Percentiles rank a stretch among this genome's conserved stretches.
Conservation (phyloP, 2,329 filamentous ascomycete genomes). For the Neopestalotiopsis sp. region DNA sequence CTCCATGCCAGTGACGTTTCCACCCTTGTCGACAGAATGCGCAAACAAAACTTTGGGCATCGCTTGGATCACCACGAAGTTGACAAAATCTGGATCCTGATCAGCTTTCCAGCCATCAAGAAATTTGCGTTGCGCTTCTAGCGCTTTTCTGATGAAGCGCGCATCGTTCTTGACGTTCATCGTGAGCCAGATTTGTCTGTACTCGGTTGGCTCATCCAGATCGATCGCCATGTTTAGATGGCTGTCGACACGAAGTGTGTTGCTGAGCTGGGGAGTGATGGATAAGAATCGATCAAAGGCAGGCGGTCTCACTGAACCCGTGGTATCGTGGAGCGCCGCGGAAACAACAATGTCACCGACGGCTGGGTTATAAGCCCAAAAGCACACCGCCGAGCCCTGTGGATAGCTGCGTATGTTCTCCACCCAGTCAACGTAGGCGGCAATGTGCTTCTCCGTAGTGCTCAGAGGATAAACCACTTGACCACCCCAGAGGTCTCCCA, state of each 20-base stretch:
- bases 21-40: constrained; percentile 39
- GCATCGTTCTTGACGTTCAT: constrained; percentile 24
- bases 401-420: constrained; percentile 23
- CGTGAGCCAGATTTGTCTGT: constrained; percentile 22
- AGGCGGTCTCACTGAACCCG: constrained; percentile 17
- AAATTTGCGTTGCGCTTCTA: constrained; percentile 44
- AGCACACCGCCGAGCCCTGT: constrained; percentile 22
- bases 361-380: constrained; percentile 19
- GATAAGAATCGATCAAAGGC: constrained; percentile 23
- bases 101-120: constrained; percentile 35
- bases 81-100: constrained; percentile 36
- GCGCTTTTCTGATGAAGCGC: constrained; percentile 39
- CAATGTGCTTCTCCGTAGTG: constrained; percentile 21
- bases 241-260: constrained; percentile 21
- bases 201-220: constrained; percentile 20
- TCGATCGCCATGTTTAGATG: constrained; percentile 22
- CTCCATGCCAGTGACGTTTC: constrained; percentile 45
- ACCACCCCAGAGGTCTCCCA: constrained; percentile 25
- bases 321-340: constrained; percentile 21
- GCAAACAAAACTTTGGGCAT: constrained; percentile 42
- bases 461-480: constrained; percentile 18
- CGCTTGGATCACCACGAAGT: constrained; percentile 40
- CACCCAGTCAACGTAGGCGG: constrained; percentile 22
- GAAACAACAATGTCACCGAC: constrained; percentile 18
- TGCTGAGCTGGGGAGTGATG: constrained; percentile 18